Evolutionary conservation across 768 basidiomycete genomes (phyloP).

Genomic region (Trametes cinnabarina): DNA sequence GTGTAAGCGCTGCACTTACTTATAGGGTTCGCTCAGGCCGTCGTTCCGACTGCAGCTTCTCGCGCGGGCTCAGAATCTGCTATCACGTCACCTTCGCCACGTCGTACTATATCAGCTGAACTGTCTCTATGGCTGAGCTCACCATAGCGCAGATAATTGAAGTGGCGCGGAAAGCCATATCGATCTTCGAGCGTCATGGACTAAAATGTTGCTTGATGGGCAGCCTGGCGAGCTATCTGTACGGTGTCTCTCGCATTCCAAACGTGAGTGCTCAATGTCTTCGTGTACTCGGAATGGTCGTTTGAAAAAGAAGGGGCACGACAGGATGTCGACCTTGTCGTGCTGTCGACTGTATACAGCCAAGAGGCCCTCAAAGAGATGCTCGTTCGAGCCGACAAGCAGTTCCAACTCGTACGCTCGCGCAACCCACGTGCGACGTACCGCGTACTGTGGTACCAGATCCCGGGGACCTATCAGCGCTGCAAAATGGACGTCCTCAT

Average conservation of each 20-base stretch:
- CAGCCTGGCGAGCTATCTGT: constrained; percentile 22
- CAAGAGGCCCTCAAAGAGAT: constrained; percentile 42
- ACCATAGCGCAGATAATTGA: constrained; percentile 5
- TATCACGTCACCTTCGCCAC: no score
- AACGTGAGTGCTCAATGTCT: constrained; percentile 7
- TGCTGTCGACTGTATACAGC: constrained; percentile 34
- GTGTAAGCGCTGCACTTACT: no score
- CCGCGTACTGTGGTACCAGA: constrained; percentile 40
- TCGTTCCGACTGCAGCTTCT: no score
- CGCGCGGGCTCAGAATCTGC: no score
- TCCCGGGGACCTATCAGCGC: background rate
- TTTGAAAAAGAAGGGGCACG: background rate
- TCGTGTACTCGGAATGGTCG: background rate
- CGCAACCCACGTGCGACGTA: constrained; percentile 40
- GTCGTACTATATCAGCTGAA: no score
- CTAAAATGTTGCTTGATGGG: constrained; percentile 27
- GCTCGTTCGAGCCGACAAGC: constrained; percentile 30
- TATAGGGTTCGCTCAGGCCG: no score
- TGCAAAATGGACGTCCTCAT: constrained; percentile 37
- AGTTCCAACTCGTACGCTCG: constrained; percentile 40
- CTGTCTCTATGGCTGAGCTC: background rate
- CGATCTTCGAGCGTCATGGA: constrained; percentile 14
- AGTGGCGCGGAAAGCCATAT: constrained; percentile 16
- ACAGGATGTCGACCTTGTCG: constrained; percentile 50
- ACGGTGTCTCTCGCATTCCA: constrained; percentile 23